A percentile compares a stretch with the other conserved stretches of the same genome.
Evolutionary conservation across 2,329 filamentous ascomycete species (phyloP).

Genomic region (Aspergillus melleus): DNA sequence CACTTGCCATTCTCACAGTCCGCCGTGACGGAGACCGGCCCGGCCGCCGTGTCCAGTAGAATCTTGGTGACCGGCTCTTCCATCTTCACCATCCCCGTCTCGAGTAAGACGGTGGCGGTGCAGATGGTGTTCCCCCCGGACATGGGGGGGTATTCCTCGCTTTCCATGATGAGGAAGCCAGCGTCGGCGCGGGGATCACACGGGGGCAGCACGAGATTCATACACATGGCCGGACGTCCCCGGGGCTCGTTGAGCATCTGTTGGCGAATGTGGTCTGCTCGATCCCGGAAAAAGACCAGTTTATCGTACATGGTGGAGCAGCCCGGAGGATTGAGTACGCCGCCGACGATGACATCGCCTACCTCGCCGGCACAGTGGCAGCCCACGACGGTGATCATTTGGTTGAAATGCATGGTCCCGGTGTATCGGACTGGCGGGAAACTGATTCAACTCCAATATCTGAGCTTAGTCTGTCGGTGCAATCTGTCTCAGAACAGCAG

Average conservation of each 20-base stretch:
- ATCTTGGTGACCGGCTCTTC: slow-evolving; percentile 43
- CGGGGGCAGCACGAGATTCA: slow-evolving; percentile 44
- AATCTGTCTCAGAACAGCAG: too few relatives aligned
- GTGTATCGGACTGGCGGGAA: too few relatives aligned
- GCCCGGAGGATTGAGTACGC: slow-evolving; percentile 42
- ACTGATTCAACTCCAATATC: too few relatives aligned
- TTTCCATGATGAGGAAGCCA: slow-evolving; percentile 48
- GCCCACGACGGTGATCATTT: slow-evolving; percentile 16
- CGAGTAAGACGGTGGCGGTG: slow-evolving; percentile 46
- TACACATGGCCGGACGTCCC: slow-evolving; percentile 40
- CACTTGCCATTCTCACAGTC: slow-evolving; percentile 46
- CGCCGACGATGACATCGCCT: slow-evolving; percentile 51
- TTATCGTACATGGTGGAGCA: slow-evolving; percentile 51
- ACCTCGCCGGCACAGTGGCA: slow-evolving; percentile 36
- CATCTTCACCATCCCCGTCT: slow-evolving; percentile 50
- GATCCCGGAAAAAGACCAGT: slow-evolving; percentile 40
- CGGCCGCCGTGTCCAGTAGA: slow-evolving; percentile 47
- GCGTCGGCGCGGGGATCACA: slow-evolving; percentile 47
- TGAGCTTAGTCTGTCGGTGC: too few relatives aligned
- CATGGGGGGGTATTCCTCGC: slow-evolving; percentile 48
- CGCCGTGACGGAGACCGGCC: slow-evolving; percentile 42
- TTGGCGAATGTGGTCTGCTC: slow-evolving; percentile 43
- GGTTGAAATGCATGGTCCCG: not conserved
- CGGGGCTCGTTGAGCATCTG: slow-evolving; percentile 50
- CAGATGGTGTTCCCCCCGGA: slow-evolving; percentile 49